Conservation (phyloP, 371 early-diverging fungal genomes). For the Syncephalastrum racemosum region DNA sequence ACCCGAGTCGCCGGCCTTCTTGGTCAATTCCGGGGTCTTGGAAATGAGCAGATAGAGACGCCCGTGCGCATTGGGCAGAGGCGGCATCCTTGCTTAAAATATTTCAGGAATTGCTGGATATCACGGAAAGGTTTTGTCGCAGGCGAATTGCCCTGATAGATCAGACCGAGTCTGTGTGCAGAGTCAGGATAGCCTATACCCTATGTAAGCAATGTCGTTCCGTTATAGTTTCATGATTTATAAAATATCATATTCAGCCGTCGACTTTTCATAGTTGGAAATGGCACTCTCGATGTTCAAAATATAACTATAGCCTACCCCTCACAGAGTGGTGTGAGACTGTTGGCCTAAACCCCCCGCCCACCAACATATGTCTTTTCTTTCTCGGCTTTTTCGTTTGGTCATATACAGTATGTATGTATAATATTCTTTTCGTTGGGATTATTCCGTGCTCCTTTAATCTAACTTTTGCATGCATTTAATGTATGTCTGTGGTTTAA, state of each 20-base stretch:
- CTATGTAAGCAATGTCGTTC: not conserved
- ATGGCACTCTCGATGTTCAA: constrained; percentile 45
- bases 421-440: no score
- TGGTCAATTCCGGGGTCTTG: constrained; percentile 38
- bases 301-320: constrained; percentile 45
- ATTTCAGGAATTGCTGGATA: constrained; percentile 49
- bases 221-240: not conserved
- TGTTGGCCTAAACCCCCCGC: no score
- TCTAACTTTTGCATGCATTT: no score
- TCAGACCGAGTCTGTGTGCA: constrained; percentile 60
- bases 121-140: constrained; percentile 41
- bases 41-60: constrained; percentile 51
- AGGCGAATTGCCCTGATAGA: constrained; percentile 51
- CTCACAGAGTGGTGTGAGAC: no score
- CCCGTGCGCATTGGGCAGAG: constrained; percentile 54
- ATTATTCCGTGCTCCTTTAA: no score
- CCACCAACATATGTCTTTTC: no score
- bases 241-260: constrained; percentile 42
- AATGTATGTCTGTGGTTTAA: no score
- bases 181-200: constrained; percentile 56
- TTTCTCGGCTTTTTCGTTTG: no score
- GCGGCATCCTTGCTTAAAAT: constrained; percentile 53
- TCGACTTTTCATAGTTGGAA: constrained; percentile 51
- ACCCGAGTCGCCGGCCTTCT: constrained; percentile 42
- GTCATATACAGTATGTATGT: no score